Evolutionary conservation across 2,329 filamentous ascomycete species (phyloP).

Genomic region (Arthrobotrys entomopaga): DNA sequence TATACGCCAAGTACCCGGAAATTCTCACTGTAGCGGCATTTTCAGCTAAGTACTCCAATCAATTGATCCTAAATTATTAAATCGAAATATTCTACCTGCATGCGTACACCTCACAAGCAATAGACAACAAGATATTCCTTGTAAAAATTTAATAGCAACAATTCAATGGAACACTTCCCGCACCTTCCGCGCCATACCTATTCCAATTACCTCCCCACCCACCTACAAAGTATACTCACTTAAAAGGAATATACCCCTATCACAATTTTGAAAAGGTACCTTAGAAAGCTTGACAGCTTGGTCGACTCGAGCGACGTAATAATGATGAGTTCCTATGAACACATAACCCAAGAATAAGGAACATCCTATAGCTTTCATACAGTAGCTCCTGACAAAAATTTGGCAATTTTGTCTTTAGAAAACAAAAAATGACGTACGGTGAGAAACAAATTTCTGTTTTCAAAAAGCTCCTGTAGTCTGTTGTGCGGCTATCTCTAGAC

Average conservation of each 20-base stretch:
- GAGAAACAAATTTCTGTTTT: constrained; percentile 18
- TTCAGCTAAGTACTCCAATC: too few relatives aligned
- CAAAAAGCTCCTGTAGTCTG: constrained; percentile 2
- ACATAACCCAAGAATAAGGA: neutral
- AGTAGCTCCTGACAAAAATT: neutral
- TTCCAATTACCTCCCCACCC: neutral
- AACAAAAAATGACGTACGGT: constrained; percentile 10
- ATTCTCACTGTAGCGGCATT: neutral
- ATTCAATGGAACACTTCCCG: too few relatives aligned
- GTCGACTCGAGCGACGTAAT: neutral
- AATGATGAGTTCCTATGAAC: neutral
- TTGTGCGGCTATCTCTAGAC: neutral
- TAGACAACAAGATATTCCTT: too few relatives aligned
- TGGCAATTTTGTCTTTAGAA: neutral
- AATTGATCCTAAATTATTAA: too few relatives aligned
- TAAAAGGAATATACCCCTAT: too few relatives aligned
- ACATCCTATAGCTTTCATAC: neutral
- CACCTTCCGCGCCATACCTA: neutral
- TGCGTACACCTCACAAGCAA: too few relatives aligned
- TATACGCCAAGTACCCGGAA: neutral
- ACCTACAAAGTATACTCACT: neutral
- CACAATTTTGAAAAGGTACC: neutral
- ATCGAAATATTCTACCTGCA: too few relatives aligned
- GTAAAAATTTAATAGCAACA: too few relatives aligned
- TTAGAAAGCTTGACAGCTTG: constrained; percentile 6